Conservation (phyloP, 805 yeast genomes). For the Nakazawaea wickerhamii region DNA sequence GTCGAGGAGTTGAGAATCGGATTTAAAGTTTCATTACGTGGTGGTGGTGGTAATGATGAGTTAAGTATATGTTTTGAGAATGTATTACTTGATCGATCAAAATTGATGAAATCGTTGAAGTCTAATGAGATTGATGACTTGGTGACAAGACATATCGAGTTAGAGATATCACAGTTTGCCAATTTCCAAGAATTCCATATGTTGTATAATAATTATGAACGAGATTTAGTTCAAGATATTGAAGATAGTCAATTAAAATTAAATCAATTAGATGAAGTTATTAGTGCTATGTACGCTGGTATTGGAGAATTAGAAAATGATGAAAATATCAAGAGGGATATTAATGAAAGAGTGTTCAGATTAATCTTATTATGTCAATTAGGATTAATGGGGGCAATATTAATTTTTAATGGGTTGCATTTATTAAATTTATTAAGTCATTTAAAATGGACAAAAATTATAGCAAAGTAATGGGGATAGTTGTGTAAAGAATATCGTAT, state of each 20-base stretch:
- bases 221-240: not conserved
- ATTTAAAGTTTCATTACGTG: not conserved
- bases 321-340: constrained; percentile 10
- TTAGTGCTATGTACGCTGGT: not conserved
- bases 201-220: constrained; percentile 6
- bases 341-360: constrained; percentile 8
- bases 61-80: constrained; percentile 10
- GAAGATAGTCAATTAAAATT: constrained; percentile 1
- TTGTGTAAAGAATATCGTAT: not conserved
- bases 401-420: constrained; percentile 1
- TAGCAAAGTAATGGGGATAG: too few relatives aligned
- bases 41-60: not conserved
- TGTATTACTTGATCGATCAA: constrained; percentile 10
- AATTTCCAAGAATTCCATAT: constrained; percentile 9
- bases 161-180: not conserved
- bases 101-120: constrained; percentile 10
- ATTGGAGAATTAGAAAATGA: not conserved
- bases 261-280: constrained; percentile 1
- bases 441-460: constrained; percentile 4
- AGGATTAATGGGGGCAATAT: not conserved
- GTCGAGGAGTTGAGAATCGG: constrained; percentile 4
- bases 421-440: constrained; percentile 2
- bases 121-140: constrained; percentile 2
- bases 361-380: constrained; percentile 5
- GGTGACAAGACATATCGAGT: constrained; percentile 1